Conservation (phyloP, 106 monocot genomes). For the Platanthera guangdongensis region DNA sequence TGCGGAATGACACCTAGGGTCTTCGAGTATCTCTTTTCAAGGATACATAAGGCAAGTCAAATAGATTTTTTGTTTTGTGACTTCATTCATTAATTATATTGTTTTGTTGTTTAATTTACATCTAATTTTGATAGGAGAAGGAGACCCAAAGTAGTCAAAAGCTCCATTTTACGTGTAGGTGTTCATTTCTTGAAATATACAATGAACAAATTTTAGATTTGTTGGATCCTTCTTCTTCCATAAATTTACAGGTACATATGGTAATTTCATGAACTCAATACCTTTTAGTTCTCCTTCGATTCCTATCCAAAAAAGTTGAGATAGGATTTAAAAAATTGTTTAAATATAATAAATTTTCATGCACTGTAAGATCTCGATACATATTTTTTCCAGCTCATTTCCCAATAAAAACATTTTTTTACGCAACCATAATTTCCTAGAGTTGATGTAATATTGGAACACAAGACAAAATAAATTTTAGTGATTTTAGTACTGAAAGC, state of each 20-base stretch:
- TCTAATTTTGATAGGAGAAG: slow-evolving; percentile 51
- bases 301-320: neutral
- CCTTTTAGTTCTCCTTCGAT: neutral
- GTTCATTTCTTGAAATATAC: slow-evolving; percentile 96
- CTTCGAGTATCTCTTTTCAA: slow-evolving; percentile 81
- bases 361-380: neutral
- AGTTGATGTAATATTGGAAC: neutral
- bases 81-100: neutral
- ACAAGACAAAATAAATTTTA: neutral
- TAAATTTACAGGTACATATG: slow-evolving; percentile 70
- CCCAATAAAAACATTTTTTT: neutral
- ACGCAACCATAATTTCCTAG: neutral
- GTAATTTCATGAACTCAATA: neutral
- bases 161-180: slow-evolving; percentile 77
- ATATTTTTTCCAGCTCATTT: neutral
- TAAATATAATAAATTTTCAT: neutral
- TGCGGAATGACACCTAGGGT: slow-evolving; percentile 96
- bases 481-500: neutral
- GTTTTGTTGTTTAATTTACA: neutral
- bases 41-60: slow-evolving; percentile 74
- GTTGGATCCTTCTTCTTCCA: slow-evolving; percentile 61
- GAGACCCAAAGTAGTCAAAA: slow-evolving; percentile 75
- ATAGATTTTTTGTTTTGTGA: neutral
- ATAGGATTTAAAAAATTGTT: neutral
- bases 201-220: slow-evolving; percentile 95